Conservation (phyloP, 75 land plant genomes). For the Cryptomeria japonica region DNA sequence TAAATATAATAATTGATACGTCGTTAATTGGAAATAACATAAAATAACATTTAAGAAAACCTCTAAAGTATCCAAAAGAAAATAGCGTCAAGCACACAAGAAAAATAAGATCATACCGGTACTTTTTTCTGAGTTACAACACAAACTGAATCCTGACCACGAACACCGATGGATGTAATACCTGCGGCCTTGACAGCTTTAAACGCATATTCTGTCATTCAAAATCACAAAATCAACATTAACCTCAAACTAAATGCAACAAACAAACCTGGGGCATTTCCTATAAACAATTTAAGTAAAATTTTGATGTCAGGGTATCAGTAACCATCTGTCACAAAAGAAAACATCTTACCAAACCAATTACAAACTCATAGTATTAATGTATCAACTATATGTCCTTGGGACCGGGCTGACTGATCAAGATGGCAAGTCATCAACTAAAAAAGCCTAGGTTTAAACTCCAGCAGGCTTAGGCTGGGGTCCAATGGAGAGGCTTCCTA, state of each 20-base stretch:
- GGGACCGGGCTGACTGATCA: neutral
- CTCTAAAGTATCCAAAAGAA: neutral
- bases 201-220: constrained; percentile 82
- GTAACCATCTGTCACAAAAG: neutral
- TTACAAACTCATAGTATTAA: neutral
- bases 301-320: neutral
- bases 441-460: neutral
- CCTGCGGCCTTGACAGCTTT: constrained; percentile 92
- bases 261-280: neutral
- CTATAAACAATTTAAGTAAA: neutral
- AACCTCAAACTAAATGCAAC: neutral
- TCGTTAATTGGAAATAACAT: neutral
- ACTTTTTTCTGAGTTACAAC: constrained; percentile 98
- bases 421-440: neutral
- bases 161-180: constrained; percentile 93
- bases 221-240: neutral
- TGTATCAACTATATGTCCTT: neutral
- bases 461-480: neutral
- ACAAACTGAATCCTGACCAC: constrained; percentile 89
- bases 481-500: too few species aligned
- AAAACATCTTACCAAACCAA: neutral
- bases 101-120: constrained; percentile 59
- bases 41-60: neutral
- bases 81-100: neutral
- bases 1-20: neutral